Percentiles rank a stretch among this genome's conserved stretches.
Evolutionary conservation across 768 basidiomycete species (phyloP).

Genomic region (Ramaria sp.): DNA sequence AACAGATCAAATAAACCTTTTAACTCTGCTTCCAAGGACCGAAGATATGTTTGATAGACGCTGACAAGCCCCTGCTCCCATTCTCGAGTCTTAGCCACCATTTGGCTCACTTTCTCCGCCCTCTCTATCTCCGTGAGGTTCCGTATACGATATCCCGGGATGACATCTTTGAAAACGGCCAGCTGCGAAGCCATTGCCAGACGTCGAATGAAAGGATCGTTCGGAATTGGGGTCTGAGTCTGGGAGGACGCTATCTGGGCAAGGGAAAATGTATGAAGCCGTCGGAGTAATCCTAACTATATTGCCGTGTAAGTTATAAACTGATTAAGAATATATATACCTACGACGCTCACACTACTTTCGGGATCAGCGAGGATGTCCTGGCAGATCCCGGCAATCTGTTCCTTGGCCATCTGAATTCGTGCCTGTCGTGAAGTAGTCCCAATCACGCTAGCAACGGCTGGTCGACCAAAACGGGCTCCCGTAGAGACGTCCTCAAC

Average conservation of each 20-base stretch:
- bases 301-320: neutral
- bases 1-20: conserved; percentile 46
- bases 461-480: conserved; percentile 77
- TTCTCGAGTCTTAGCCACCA: conserved; percentile 81
- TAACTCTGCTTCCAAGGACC: conserved; percentile 72
- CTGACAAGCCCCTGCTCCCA: conserved; percentile 91
- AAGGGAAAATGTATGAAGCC: conserved; percentile 83
- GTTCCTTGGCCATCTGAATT: conserved; percentile 78
- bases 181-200: conserved; percentile 84
- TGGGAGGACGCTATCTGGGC: conserved; percentile 59
- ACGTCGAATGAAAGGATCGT: conserved; percentile 77
- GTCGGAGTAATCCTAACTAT: conserved; percentile 80
- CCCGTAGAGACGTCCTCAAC: conserved; percentile 73
- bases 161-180: conserved; percentile 91
- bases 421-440: conserved; percentile 55
- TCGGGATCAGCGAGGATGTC: conserved; percentile 93
- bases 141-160: conserved; percentile 94
- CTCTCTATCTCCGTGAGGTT: conserved; percentile 84
- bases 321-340: neutral
- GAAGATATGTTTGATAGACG: conserved; percentile 84
- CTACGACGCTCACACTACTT: conserved; percentile 58
- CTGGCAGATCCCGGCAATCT: conserved; percentile 88
- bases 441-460: conserved; percentile 60
- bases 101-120: conserved; percentile 87
- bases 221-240: conserved; percentile 58